Conservation (phyloP, 2,329 filamentous ascomycete genomes). For the Colletotrichum sojae region DNA sequence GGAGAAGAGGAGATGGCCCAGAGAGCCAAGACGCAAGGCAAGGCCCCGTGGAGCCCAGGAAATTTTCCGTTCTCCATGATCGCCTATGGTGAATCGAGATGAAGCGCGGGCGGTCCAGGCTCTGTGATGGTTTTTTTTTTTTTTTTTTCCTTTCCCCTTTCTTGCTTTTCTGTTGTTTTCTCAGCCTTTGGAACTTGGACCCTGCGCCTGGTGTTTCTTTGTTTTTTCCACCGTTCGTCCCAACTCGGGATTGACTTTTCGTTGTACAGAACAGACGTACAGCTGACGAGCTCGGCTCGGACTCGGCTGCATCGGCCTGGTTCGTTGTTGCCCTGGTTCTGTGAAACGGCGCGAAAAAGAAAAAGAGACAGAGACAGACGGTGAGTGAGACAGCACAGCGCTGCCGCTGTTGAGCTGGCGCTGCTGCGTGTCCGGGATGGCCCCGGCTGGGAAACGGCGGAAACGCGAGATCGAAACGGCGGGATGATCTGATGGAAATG, state of each 20-base stretch:
- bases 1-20: not conserved
- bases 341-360: too few relatives aligned
- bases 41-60: conserved; percentile 20
- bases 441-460: conserved; percentile 9
- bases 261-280: too few relatives aligned
- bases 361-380: too few relatives aligned
- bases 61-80: conserved; percentile 33
- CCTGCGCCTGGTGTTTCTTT: not conserved
- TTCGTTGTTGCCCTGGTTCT: too few relatives aligned
- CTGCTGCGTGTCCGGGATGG: not conserved
- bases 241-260: not conserved
- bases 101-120: conserved; percentile 13
- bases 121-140: conserved; percentile 13
- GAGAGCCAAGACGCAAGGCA: conserved; percentile 18
- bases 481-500: conserved; percentile 35
- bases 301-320: too few relatives aligned
- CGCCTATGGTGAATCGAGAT: conserved; percentile 22
- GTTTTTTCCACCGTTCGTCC: not conserved
- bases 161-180: not conserved
- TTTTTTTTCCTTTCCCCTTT: not conserved
- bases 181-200: not conserved
- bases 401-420: too few relatives aligned
- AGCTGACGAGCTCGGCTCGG: too few relatives aligned
- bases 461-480: conserved; percentile 34
- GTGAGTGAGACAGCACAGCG: too few relatives aligned